Percentiles rank a stretch among this genome's conserved stretches.
phyloP scores from a whole-genome alignment of 2,329 filamentous ascomycete species.

The Nothomitra cinnamomea region DNA sequence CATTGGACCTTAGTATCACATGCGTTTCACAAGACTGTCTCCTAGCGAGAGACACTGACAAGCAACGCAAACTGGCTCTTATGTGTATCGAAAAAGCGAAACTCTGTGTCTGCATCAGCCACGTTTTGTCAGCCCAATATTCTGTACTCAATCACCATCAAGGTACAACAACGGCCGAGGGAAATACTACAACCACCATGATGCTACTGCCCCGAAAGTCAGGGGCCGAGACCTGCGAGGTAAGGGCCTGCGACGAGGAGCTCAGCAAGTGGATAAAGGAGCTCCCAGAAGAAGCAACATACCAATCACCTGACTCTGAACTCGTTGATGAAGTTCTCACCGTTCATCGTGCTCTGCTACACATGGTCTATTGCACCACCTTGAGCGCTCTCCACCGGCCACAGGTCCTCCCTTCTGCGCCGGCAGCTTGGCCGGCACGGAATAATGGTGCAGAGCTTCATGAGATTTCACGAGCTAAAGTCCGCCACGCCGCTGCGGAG shows the following conservation, averaged over 20 bases:
- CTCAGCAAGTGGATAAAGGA: constrained; percentile 61
- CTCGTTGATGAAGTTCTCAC: constrained; percentile 32
- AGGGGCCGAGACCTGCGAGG: constrained; percentile 63
- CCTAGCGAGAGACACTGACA: constrained; percentile 49
- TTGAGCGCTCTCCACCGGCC: constrained; percentile 81
- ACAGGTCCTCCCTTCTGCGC: constrained; percentile 66
- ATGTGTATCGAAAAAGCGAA: constrained; percentile 90
- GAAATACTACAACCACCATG: constrained; percentile 53
- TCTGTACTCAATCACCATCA: constrained; percentile 77
- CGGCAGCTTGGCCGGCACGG: constrained; percentile 32
- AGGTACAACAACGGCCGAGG: constrained; percentile 51
- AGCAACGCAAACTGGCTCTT: constrained; percentile 62
- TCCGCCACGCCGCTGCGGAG: constrained; percentile 66
- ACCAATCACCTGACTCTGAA: constrained; percentile 27
- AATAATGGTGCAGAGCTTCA: constrained; percentile 50
- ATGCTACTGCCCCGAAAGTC: constrained; percentile 85
- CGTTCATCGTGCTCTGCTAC: constrained; percentile 68
- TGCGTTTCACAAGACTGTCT: constrained; percentile 54
- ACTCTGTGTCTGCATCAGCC: constrained; percentile 74
- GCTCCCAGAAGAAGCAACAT: constrained; percentile 55
- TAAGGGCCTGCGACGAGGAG: constrained; percentile 62
- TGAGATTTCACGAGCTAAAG: constrained; percentile 65
- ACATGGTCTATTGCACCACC: constrained; percentile 89
- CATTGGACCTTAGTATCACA: constrained; percentile 48
- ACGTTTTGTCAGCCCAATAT: constrained; percentile 81